phyloP scores from a whole-genome alignment of 2,329 filamentous ascomycete genomes.

The Fonsecaea nubica region DNA sequence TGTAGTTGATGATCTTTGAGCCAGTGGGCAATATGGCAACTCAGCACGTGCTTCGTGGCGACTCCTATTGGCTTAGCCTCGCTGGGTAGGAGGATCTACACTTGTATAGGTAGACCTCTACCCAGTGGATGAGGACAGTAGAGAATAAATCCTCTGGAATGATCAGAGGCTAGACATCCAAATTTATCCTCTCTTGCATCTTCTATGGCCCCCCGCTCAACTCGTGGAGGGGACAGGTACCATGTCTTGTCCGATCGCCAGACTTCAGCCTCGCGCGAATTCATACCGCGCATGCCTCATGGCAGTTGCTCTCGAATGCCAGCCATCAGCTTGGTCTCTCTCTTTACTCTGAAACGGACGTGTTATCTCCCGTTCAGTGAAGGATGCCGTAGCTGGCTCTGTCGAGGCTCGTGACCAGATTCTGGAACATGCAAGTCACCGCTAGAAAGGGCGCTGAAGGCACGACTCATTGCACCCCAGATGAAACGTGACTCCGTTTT shows the following conservation, averaged over 20 bases:
- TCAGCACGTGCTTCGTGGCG: not conserved
- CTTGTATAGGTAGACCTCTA: not conserved
- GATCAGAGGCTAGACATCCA: not conserved
- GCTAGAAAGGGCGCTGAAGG: not conserved
- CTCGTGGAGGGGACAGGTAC: not conserved
- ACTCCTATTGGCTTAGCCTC: not conserved
- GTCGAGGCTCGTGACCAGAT: not conserved
- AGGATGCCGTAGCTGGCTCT: not conserved
- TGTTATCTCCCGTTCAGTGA: not conserved
- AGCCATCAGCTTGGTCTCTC: not conserved
- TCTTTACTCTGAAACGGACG: not conserved
- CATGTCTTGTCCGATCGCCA: not conserved
- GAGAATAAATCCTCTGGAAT: not conserved
- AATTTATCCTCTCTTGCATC: not conserved
- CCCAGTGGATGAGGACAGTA: not conserved
- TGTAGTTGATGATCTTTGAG: not conserved
- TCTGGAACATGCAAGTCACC: slow-evolving; percentile 4
- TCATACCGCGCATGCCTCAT: not conserved
- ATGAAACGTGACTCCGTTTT: not conserved
- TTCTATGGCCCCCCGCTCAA: not conserved
- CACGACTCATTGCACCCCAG: not conserved
- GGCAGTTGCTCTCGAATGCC: not conserved
- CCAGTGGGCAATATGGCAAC: not conserved
- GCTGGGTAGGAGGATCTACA: not conserved
- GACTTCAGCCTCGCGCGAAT: not conserved